Percentiles rank a stretch among this genome's conserved stretches.
These are phyloP conservation scores for Pigoraptor vietnamica DNA, from an alignment of 78 protist genomes.

Conservation along the genomic window DNA sequence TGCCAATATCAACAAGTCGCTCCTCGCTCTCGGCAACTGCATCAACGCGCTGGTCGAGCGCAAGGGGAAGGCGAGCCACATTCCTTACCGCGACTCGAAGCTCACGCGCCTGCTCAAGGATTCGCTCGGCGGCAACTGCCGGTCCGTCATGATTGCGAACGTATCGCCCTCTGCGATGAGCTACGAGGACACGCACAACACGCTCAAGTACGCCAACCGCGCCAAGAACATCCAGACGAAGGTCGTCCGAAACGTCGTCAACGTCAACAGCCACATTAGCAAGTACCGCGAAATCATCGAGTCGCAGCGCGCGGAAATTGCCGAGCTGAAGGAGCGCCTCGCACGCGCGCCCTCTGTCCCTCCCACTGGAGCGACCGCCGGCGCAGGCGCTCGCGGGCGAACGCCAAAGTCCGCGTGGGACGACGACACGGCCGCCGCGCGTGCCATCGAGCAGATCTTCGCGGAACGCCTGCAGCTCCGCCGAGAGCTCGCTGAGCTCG, in stretches of 20 bases:
- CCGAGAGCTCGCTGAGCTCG: not conserved
- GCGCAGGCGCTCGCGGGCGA: not conserved
- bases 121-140: slow-evolving; percentile 92
- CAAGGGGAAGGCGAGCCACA: slow-evolving; percentile 18
- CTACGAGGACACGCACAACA: slow-evolving; percentile 76
- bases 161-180: slow-evolving; percentile 21
- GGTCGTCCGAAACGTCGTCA: slow-evolving; percentile 25
- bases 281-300: slow-evolving; percentile 47
- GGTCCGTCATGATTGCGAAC: slow-evolving; percentile 91
- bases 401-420: not conserved
- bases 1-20: slow-evolving; percentile 79
- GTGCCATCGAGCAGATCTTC: not conserved
- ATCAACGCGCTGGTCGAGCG: slow-evolving; percentile 58
- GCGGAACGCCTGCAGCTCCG: not conserved
- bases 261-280: slow-evolving; percentile 23
- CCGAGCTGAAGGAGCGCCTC: slow-evolving; percentile 23
- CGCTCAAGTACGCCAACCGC: slow-evolving; percentile 91
- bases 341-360: too few species aligned
- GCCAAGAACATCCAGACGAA: slow-evolving; percentile 29
- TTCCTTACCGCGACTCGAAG: slow-evolving; percentile 95
- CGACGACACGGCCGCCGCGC: not conserved
- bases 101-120: slow-evolving; percentile 95
- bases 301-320: slow-evolving; percentile 39
- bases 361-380: not conserved
- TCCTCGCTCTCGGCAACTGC: slow-evolving; percentile 84